Evolutionary conservation across 2,329 filamentous ascomycete species (phyloP).

Genomic region (Lojkania enalia): DNA sequence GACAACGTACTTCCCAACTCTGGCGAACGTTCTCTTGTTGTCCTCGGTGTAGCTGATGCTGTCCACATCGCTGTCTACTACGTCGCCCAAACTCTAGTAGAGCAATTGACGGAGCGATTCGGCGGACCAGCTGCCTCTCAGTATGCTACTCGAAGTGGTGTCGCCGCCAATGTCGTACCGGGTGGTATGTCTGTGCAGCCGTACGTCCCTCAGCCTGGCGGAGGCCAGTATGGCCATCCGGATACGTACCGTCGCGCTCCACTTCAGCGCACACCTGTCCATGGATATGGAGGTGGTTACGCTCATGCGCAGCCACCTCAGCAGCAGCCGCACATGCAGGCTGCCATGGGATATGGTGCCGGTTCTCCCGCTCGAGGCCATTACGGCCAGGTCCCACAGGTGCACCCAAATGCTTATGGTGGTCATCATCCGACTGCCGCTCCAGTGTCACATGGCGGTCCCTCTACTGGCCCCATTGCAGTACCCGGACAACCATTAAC

Average conservation of each 20-base stretch:
- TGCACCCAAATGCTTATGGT: conserved; percentile 68
- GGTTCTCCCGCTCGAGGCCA: conserved; percentile 69
- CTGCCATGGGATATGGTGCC: conserved; percentile 72
- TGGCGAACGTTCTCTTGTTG: conserved; percentile 94
- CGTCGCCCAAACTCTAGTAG: conserved; percentile 94
- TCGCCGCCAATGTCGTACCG: conserved; percentile 88
- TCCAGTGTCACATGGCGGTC: conserved; percentile 65
- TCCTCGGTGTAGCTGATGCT: conserved; percentile 95
- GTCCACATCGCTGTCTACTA: conserved; percentile 99
- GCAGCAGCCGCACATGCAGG: conserved; percentile 47
- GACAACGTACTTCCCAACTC: conserved; percentile 93
- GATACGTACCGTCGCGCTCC: conserved; percentile 79
- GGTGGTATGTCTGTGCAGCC: conserved; percentile 99
- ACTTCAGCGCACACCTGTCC: conserved; percentile 73
- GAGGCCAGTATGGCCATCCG: conserved; percentile 87
- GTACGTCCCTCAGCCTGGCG: conserved; percentile 89
- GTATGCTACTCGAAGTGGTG: conserved; percentile 92
- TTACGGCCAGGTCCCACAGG: conserved; percentile 69
- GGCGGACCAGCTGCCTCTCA: conserved; percentile 96
- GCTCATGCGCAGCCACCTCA: conserved; percentile 62
- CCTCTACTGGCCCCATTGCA: conserved; percentile 58
- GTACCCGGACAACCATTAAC: conserved; percentile 84
- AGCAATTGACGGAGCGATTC: conserved; percentile 96
- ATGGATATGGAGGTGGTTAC: conserved; percentile 60
- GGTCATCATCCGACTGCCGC: conserved; percentile 57